Conservation (phyloP, 345 rosid species). For the Luvunga scandens region DNA sequence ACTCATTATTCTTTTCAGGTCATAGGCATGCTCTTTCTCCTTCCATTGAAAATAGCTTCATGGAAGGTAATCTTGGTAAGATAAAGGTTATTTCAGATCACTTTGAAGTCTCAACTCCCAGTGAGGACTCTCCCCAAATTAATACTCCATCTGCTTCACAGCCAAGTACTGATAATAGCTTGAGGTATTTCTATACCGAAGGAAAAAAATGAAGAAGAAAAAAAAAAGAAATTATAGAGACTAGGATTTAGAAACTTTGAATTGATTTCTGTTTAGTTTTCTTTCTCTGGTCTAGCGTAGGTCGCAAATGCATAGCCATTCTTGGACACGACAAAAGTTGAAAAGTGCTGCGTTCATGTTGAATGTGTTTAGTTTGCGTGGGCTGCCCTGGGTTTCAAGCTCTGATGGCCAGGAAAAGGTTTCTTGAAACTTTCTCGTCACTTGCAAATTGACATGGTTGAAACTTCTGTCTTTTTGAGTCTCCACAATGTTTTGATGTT, state of each 20-base stretch:
- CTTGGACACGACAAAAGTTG: conserved; percentile 45
- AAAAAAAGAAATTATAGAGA: neutral
- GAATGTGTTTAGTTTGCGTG: conserved; percentile 65
- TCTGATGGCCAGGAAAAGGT: conserved; percentile 77
- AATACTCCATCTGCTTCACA: conserved; percentile 40
- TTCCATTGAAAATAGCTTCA: conserved; percentile 35
- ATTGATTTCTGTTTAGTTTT: conserved; percentile 24
- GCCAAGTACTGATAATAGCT: conserved; percentile 33
- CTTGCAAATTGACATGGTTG: conserved; percentile 10
- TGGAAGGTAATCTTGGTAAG: conserved; percentile 71
- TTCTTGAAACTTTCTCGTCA: conserved; percentile 8
- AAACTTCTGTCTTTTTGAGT: conserved; percentile 6
- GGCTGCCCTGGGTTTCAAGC: conserved; percentile 73
- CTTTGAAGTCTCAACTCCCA: conserved; percentile 54
- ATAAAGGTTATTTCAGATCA: conserved; percentile 65
- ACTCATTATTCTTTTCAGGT: neutral
- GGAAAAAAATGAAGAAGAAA: neutral
- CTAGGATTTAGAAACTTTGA: conserved; percentile 1
- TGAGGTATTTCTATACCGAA: conserved; percentile 35
- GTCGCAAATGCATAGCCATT: conserved; percentile 25
- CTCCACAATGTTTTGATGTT: conserved; percentile 9
- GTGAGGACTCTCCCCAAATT: conserved; percentile 31
- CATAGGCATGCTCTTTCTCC: conserved; percentile 9
- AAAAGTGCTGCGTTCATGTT: conserved; percentile 65
- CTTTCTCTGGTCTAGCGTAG: conserved; percentile 57